These are phyloP conservation scores for Ashbya aceris DNA, from an alignment of 1,139 yeast genomes.

Conservation along the genomic window DNA sequence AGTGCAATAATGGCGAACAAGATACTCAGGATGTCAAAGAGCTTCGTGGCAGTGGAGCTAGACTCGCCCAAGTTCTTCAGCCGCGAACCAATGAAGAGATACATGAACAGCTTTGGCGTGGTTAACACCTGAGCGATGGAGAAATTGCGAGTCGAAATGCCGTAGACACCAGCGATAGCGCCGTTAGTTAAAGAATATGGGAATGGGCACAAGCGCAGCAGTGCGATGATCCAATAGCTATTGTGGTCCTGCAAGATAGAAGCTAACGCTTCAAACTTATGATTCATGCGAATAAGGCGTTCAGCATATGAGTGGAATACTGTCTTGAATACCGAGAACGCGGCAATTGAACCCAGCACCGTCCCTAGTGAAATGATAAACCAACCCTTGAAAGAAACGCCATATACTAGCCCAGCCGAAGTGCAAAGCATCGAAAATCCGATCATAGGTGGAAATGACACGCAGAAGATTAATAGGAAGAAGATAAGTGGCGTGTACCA, in stretches of 20 bases:
- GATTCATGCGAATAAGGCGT: constrained; percentile 41
- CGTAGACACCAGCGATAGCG: constrained; percentile 80
- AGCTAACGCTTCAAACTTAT: constrained; percentile 65
- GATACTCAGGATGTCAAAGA: constrained; percentile 58
- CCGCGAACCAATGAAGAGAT: constrained; percentile 72
- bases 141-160: constrained; percentile 52
- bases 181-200: constrained; percentile 92
- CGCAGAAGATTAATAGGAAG: constrained; percentile 38
- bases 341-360: constrained; percentile 58
- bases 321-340: constrained; percentile 62
- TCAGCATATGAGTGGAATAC: constrained; percentile 52
- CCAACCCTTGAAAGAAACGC: constrained; percentile 71
- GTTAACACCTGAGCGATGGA: constrained; percentile 64
- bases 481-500: constrained; percentile 46
- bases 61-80: constrained; percentile 61
- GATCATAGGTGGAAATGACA: constrained; percentile 78
- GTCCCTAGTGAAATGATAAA: constrained; percentile 61
- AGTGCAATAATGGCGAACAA: constrained; percentile 50
- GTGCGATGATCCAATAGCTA: constrained; percentile 55
- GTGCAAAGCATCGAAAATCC: constrained; percentile 71
- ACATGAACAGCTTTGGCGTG: constrained; percentile 72
- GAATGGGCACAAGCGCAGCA: constrained; percentile 79
- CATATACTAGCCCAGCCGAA: constrained; percentile 75
- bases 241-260: constrained; percentile 63
- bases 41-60: constrained; percentile 41